Percentiles rank a stretch among this genome's conserved stretches.
phyloP scores from a whole-genome alignment of 148 eudicot genomes.

The Euryodendron excelsum region DNA sequence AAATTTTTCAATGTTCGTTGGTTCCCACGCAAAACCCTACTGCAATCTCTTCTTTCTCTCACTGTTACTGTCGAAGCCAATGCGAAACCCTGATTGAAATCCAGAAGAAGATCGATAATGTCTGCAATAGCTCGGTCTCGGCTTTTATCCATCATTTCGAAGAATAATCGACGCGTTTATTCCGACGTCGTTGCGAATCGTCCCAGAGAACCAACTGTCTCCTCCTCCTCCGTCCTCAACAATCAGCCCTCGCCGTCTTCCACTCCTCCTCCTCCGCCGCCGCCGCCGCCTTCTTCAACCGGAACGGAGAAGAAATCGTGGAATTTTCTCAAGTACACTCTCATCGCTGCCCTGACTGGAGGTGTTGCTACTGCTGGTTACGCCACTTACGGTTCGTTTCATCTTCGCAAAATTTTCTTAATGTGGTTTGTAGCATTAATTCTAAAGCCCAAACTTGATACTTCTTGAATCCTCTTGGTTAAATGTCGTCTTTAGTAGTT shows the following conservation, averaged over 20 bases:
- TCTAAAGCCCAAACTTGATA: neutral
- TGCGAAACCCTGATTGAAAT: no score
- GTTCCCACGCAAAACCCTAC: conserved; percentile 19
- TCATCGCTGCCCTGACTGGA: conserved; percentile 39
- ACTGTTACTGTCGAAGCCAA: neutral
- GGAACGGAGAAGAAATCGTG: conserved; percentile 22
- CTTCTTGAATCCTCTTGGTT: neutral
- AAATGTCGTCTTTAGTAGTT: neutral
- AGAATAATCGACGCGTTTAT: conserved; percentile 20
- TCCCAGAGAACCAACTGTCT: conserved; percentile 16
- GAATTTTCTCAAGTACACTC: conserved; percentile 37
- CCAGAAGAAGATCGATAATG: no score
- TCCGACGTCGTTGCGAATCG: conserved; percentile 16
- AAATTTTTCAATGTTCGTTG: no score
- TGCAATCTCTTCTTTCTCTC: neutral
- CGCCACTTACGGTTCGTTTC: conserved; percentile 43
- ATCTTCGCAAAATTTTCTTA: neutral
- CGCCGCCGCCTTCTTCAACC: conserved; percentile 16
- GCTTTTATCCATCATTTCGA: conserved; percentile 11
- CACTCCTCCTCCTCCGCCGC: no score
- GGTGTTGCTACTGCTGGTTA: conserved; percentile 46
- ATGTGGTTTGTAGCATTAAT: neutral
- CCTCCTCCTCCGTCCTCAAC: conserved; percentile 20
- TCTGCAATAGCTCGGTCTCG: conserved; percentile 25
- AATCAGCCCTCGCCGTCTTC: no score